Conservation (phyloP, 129 eudicot species). For the Arctium minus region DNA sequence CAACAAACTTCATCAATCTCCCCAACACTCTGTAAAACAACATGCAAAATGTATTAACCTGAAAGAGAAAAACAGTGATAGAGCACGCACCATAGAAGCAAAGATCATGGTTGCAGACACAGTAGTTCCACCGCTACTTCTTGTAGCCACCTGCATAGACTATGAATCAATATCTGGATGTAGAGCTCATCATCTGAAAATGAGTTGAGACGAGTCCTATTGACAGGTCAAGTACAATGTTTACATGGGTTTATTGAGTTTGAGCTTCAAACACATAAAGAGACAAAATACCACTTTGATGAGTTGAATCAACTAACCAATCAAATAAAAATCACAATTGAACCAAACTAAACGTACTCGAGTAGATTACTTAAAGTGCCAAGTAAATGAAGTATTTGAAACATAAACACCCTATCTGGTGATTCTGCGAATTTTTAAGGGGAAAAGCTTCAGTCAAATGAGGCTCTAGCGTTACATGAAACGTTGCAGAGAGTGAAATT, state of each 20-base stretch:
- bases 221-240: neutral
- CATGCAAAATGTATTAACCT: neutral
- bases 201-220: neutral
- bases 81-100: slow-evolving; percentile 71
- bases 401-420: neutral
- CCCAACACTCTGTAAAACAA: neutral
- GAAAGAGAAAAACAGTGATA: slow-evolving; percentile 9
- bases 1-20: neutral
- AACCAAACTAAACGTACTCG: neutral
- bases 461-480: neutral
- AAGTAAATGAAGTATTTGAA: neutral
- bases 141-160: slow-evolving; percentile 57
- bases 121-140: slow-evolving; percentile 90
- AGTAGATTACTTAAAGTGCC: slow-evolving; percentile 2
- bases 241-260: slow-evolving; percentile 6
- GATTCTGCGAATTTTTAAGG: neutral
- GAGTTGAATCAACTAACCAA: neutral
- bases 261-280: slow-evolving; percentile 3
- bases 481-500: neutral
- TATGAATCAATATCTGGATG: slow-evolving; percentile 1
- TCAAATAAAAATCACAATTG: neutral
- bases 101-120: slow-evolving; percentile 96
- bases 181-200: neutral
- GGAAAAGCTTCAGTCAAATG: neutral
- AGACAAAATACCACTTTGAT: slow-evolving; percentile 13